phyloP scores from a whole-genome alignment of 257 asterid genomes.

The Orobanche coerulescens region DNA sequence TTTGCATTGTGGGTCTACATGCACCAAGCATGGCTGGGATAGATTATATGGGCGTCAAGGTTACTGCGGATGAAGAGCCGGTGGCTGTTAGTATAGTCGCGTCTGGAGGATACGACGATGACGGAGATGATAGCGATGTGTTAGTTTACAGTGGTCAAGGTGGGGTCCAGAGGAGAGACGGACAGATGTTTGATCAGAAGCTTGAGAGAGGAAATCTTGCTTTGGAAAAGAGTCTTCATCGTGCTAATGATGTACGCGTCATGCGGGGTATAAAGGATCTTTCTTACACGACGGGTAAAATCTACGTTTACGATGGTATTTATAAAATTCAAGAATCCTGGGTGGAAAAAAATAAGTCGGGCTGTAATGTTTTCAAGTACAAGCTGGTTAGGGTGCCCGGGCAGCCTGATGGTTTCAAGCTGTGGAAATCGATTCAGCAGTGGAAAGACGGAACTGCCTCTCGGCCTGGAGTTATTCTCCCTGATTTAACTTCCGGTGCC shows the following conservation, averaged over 20 bases:
- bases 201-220: conserved; percentile 84
- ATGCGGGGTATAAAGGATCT: conserved; percentile 46
- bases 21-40: conserved; percentile 97
- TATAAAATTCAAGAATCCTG: conserved; percentile 78
- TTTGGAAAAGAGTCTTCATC: conserved; percentile 49
- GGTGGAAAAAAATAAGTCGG: conserved; percentile 72
- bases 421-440: conserved; percentile 89
- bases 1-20: conserved; percentile 82
- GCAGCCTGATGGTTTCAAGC: conserved; percentile 69
- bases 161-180: conserved; percentile 80
- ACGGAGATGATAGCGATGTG: conserved; percentile 62
- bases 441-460: conserved; percentile 68
- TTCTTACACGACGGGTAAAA: conserved; percentile 39
- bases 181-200: conserved; percentile 89
- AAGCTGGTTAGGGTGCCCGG: conserved; percentile 77
- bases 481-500: conserved; percentile 75
- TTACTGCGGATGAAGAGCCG: conserved; percentile 70
- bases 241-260: conserved; percentile 49
- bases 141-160: conserved; percentile 89
- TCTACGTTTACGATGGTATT: conserved; percentile 78
- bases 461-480: conserved; percentile 65
- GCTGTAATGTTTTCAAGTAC: conserved; percentile 78
- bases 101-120: conserved; percentile 92
- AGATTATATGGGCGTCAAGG: conserved; percentile 73
- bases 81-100: conserved; percentile 90